Base-by-base conservation (phyloP, 345 rosid genomes). In the thale cress (Arabidopsis thaliana) region DNA sequence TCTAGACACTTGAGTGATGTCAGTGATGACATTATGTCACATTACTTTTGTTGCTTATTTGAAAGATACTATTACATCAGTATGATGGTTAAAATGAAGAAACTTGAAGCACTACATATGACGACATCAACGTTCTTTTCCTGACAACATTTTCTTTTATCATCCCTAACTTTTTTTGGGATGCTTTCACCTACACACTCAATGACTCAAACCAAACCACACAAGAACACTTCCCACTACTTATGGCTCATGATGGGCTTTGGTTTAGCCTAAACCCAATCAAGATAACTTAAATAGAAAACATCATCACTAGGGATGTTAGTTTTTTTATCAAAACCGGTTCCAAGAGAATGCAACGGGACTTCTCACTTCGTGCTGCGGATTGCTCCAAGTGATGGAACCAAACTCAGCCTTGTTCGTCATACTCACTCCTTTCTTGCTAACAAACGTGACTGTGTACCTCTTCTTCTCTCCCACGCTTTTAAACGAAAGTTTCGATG, bases 271-370 rank as follows among this genome's bases (percentile, higher is more conserved):
- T 57, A 37, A 58, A 66, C 77, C 74, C 52, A 66, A 67, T 59
- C 65, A 59, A 71, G 32, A 57, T 32, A 65, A 72, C 73, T 72
- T 61, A 56, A 45, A 65, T 13, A 77, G 46, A 71, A 32, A 72
- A 78, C 73, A 67, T 72, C 69, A 42, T 72, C 69, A 42, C 68
- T 66, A 64, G 12, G 12, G 77, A 71, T 65, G 58, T 65, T 38
- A 58, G 53, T 40, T 32, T 12, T 38, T 13, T 38, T 11, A 57
- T 78, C 69, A 78, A 52, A 78, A 78, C 65, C 78, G 79, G 58
- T 89, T 83, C 97, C 98, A 89, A 2, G 87, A 76, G 62, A 88
- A 91, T 3, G 95, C 82, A 61, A 91, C 80, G 0, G 98, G 98
- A 79, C 97, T 91, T 80, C 83, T 84, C 10, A 93, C 98, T 78